Conservation (phyloP, 1,284 basidiomycete genomes). For the Papiliotrema terrestris region DNA sequence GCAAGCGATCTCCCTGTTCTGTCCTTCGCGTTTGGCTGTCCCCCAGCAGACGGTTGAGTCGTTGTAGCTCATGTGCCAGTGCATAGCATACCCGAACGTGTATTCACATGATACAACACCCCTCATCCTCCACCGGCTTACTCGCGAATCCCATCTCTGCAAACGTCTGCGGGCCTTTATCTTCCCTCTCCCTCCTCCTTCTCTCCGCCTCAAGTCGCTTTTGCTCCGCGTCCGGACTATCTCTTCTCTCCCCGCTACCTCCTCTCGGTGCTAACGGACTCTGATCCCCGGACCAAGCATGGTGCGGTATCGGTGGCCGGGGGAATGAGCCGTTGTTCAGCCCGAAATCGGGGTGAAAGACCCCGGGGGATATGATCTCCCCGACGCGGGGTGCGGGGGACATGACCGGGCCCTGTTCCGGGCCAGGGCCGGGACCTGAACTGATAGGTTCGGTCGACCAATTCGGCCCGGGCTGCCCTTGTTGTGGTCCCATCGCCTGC, state of each 20-base stretch:
- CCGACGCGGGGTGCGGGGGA: slow-evolving; percentile 1
- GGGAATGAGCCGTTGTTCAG: background rate
- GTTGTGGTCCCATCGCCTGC: background rate
- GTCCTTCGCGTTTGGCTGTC: no score
- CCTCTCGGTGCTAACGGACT: background rate
- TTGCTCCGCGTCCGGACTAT: background rate
- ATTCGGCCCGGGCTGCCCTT: background rate
- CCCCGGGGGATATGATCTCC: slow-evolving; percentile 7
- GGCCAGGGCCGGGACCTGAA: background rate
- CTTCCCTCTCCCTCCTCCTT: slow-evolving; percentile 16
- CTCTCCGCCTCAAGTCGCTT: background rate
- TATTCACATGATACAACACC: slow-evolving; percentile 71
- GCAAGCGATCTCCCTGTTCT: no score
- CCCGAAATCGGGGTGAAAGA: slow-evolving; percentile 1
- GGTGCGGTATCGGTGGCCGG: slow-evolving; percentile 7
- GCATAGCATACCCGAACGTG: background rate
- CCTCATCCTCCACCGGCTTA: slow-evolving; percentile 68
- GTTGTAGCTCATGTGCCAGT: background rate
- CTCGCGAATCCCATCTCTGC: slow-evolving; percentile 86
- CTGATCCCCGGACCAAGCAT: background rate
- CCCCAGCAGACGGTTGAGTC: no score
- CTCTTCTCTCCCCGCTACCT: background rate
- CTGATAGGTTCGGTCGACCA: background rate
- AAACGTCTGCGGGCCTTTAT: slow-evolving; percentile 69
- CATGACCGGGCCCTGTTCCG: background rate